These are phyloP conservation scores for Sarocladiaceae sp. DNA, from an alignment of 2,329 filamentous ascomycete genomes.

Conservation along the genomic window DNA sequence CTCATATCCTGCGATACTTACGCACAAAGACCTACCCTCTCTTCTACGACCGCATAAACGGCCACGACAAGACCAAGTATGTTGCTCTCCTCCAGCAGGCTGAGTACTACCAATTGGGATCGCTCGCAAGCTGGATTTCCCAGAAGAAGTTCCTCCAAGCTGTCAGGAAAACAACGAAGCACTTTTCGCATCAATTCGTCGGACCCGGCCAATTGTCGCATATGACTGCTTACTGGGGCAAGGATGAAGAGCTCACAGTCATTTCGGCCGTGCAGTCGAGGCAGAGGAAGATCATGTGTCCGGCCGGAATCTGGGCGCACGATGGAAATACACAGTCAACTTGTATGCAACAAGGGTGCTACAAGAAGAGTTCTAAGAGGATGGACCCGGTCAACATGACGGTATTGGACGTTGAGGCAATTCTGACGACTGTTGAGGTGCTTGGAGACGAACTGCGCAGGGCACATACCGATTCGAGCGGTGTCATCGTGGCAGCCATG, in stretches of 20 bases:
- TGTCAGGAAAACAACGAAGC: not conserved
- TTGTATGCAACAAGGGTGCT: slow-evolving; percentile 7
- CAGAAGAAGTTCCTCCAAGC: slow-evolving; percentile 11
- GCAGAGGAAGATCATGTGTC: not conserved
- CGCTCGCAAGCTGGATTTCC: slow-evolving; percentile 21
- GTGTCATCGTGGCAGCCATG: slow-evolving; percentile 2
- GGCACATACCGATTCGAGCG: slow-evolving; percentile 10
- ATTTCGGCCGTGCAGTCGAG: not conserved
- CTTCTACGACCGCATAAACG: slow-evolving; percentile 23
- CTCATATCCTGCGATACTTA: slow-evolving; percentile 29
- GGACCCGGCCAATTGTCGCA: slow-evolving; percentile 10
- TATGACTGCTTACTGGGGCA: slow-evolving; percentile 2
- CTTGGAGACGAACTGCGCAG: slow-evolving; percentile 6
- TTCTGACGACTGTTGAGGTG: slow-evolving; percentile 16
- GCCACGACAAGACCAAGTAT: slow-evolving; percentile 31
- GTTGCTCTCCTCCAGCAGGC: slow-evolving; percentile 27
- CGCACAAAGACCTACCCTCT: slow-evolving; percentile 28
- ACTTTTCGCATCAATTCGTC: slow-evolving; percentile 2
- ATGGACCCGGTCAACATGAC: not conserved
- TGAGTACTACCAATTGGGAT: slow-evolving; percentile 24
- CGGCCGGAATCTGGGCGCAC: slow-evolving; percentile 9
- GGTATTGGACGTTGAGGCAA: slow-evolving; percentile 12
- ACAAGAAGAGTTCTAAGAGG: not conserved
- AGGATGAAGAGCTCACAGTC: slow-evolving; percentile 2
- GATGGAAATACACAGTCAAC: not conserved